phyloP scores from a whole-genome alignment of 2,329 filamentous ascomycete genomes.

The Zarea fungicola region DNA sequence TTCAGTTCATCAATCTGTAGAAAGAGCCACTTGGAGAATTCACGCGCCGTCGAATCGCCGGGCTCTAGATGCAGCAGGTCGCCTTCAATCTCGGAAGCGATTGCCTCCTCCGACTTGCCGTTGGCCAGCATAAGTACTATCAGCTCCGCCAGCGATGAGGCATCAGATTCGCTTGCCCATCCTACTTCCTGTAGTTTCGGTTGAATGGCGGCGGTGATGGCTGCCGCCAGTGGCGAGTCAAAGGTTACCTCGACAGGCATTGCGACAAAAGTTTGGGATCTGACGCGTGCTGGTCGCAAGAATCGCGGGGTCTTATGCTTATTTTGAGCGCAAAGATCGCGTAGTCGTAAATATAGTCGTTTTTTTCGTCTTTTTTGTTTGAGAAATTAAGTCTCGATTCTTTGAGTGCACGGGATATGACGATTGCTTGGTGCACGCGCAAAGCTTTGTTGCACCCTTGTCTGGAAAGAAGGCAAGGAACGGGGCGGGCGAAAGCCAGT shows the following conservation, averaged over 20 bases:
- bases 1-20: slow-evolving; percentile 70
- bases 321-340: slow-evolving; percentile 61
- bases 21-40: slow-evolving; percentile 93
- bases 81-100: slow-evolving; percentile 79
- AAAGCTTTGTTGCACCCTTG: slow-evolving; percentile 8
- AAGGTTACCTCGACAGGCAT: slow-evolving; percentile 77
- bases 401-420: background rate
- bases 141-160: slow-evolving; percentile 86
- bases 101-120: slow-evolving; percentile 86
- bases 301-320: slow-evolving; percentile 24
- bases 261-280: slow-evolving; percentile 16
- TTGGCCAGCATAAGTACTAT: slow-evolving; percentile 97
- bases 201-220: slow-evolving; percentile 76
- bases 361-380: slow-evolving; percentile 51
- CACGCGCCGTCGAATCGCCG: slow-evolving; percentile 74
- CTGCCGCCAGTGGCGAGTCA: slow-evolving; percentile 77
- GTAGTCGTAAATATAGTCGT: background rate
- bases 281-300: slow-evolving; percentile 8
- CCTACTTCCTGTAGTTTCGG: slow-evolving; percentile 89
- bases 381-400: slow-evolving; percentile 37
- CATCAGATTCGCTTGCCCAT: slow-evolving; percentile 77
- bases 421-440: slow-evolving; percentile 6
- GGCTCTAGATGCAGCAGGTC: slow-evolving; percentile 79
- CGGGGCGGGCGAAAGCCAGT: background rate
- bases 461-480: background rate